Percentiles rank a stretch among this genome's conserved stretches.
Conservation (phyloP, 495 filamentous ascomycete species). For the Bombardia bombarda region DNA sequence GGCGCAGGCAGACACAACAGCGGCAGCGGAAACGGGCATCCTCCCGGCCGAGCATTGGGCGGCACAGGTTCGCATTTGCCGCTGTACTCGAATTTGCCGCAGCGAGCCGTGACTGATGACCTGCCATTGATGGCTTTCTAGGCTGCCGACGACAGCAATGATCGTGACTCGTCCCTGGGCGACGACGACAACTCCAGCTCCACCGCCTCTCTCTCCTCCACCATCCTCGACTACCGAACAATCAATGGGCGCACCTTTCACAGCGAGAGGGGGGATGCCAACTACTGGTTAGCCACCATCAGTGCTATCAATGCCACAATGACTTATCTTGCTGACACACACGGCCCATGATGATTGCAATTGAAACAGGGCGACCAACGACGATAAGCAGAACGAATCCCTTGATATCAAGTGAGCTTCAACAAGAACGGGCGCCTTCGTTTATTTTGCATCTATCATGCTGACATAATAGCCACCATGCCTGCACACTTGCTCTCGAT, state of each 20-base stretch:
- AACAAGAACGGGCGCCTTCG: not conserved
- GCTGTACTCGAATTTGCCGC: too few relatives aligned
- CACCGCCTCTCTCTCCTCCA: conserved; percentile 36
- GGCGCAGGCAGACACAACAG: too few relatives aligned
- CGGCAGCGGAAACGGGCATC: too few relatives aligned
- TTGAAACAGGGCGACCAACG: conserved; percentile 34
- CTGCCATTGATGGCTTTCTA: too few relatives aligned
- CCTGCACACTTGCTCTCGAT: conserved; percentile 34
- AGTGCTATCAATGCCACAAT: not conserved
- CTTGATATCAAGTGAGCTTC: conserved; percentile 29
- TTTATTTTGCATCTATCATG: not conserved
- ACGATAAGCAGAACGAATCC: conserved; percentile 29
- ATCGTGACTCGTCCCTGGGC: conserved; percentile 30
- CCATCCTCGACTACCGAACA: conserved; percentile 34
- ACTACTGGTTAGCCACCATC: conserved; percentile 21
- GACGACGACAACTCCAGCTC: conserved; percentile 21
- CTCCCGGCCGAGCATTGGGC: too few relatives aligned
- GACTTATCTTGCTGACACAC: not conserved
- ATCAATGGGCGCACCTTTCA: conserved; percentile 34
- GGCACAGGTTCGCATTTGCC: too few relatives aligned
- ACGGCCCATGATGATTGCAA: too few relatives aligned
- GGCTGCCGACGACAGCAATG: conserved; percentile 11
- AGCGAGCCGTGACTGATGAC: too few relatives aligned
- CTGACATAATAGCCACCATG: conserved; percentile 22
- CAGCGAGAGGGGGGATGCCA: conserved; percentile 17